Conservation (phyloP, 805 yeast genomes). For the Candida andamanensis region DNA sequence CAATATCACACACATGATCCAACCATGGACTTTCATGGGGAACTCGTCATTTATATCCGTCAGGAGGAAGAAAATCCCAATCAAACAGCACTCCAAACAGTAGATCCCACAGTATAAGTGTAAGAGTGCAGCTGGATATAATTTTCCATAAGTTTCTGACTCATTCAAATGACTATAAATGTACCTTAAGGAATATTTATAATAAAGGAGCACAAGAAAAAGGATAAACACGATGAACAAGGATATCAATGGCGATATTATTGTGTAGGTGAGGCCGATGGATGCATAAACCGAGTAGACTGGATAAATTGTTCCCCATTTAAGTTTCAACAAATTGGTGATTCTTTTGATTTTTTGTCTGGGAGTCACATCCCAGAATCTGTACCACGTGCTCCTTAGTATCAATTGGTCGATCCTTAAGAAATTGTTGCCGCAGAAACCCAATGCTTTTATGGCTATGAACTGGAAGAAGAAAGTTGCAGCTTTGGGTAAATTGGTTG, state of each 20-base stretch:
- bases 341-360: constrained; percentile 47
- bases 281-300: constrained; percentile 71
- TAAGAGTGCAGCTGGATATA: constrained; percentile 69
- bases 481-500: constrained; percentile 77
- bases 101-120: constrained; percentile 80
- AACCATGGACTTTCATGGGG: constrained; percentile 44
- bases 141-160: constrained; percentile 63
- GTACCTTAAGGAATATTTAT: constrained; percentile 62
- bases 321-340: constrained; percentile 40
- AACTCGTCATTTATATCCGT: constrained; percentile 41
- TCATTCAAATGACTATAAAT: constrained; percentile 47
- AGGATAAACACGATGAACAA: constrained; percentile 56
- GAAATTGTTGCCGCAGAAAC: constrained; percentile 69
- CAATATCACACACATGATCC: constrained; percentile 48
- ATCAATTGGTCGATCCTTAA: constrained; percentile 54
- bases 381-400: constrained; percentile 28
- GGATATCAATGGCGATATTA: constrained; percentile 74
- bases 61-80: constrained; percentile 70
- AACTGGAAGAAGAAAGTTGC: constrained; percentile 83
- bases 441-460: constrained; percentile 66
- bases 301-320: constrained; percentile 81
- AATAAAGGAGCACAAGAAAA: constrained; percentile 51
- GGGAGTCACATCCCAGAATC: constrained; percentile 52
- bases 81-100: constrained; percentile 70
- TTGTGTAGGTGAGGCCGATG: constrained; percentile 72